These are phyloP conservation scores for Fusarium algeriense DNA, from an alignment of 2,329 filamentous ascomycete genomes.

Conservation along the genomic window DNA sequence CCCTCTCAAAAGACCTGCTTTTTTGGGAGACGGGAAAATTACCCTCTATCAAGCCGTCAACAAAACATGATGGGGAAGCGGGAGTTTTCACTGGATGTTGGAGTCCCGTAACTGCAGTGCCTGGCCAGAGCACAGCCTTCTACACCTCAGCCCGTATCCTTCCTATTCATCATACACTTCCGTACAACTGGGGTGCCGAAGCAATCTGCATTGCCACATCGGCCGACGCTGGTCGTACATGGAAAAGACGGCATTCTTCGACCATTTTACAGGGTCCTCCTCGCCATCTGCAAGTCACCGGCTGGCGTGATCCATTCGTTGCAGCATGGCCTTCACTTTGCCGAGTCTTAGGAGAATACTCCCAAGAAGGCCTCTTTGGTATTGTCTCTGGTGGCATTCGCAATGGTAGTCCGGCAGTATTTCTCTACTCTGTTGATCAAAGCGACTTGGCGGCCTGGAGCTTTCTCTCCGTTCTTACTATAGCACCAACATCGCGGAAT, in stretches of 20 bases:
- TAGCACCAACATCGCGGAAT: not conserved
- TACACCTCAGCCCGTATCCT: not conserved
- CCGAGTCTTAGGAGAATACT: not conserved
- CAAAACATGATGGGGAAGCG: not conserved
- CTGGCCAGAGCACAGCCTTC: not conserved
- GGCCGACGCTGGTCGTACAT: not conserved
- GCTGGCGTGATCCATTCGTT: not conserved
- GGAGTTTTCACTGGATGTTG: not conserved
- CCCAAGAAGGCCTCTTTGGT: not conserved
- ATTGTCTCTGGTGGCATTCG: not conserved
- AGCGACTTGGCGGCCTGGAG: not conserved
- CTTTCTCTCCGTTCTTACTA: not conserved
- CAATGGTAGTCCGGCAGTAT: not conserved
- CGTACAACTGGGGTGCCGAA: not conserved
- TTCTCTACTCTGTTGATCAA: not conserved
- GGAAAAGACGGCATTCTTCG: accelerated
- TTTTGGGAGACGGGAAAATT: not conserved
- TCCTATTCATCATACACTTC: not conserved
- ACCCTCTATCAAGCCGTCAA: not conserved
- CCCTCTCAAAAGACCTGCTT: not conserved
- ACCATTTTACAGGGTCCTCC: not conserved
- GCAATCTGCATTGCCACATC: not conserved
- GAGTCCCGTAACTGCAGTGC: not conserved
- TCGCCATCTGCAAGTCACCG: not conserved
- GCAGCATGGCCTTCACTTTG: not conserved